Base-by-base conservation (phyloP, 2,329 filamentous ascomycete species). In the Pseudopithomyces maydicus region DNA sequence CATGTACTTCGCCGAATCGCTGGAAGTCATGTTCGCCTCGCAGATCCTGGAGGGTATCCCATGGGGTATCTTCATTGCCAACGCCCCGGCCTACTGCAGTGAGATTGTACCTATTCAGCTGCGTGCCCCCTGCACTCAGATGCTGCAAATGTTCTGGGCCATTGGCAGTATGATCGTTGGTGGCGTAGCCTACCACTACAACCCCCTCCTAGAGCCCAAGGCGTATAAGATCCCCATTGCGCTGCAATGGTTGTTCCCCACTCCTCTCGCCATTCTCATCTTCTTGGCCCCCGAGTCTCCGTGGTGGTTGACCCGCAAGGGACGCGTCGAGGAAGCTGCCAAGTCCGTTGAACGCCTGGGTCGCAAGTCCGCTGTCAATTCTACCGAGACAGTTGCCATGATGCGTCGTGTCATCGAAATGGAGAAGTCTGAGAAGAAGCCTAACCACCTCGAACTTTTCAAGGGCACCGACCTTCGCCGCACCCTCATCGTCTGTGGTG, bases 31-130 rank as follows among this genome's bases (percentile, higher is more conserved):
- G 49, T 81, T 86, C 64, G 78, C 78, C 4, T 77, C 80, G 36
- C 85, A 88, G 76, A 74, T 85, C 53, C 78, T 88, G 45, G 84
- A 87, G 71, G 86, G 86, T 58, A 67, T 88, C 4, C 86, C 86
- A 2, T 88, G 86, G 86, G 86, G 86, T 23, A 82, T 88, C 66
- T 88, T 88, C 72, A 86, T 87, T 63, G 85, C 85, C 69, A 87
- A 87, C 68, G 81, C 85, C 4, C 86, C 86, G 0, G 85, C 86
- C 6, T 88, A 88, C 77, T 85, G 81, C 72, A 76, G 75, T 66
- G 86, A 88, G 70, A 85, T 88, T 55, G 84, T 86, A 2, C 85
- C 85, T 1, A 79, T 88, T 51, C 76, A 76, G 66, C 73, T 88
- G 53, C 75, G 85, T 70, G 85, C 82, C 52, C 81, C 84, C 19